Percentiles rank a stretch among this genome's conserved stretches.
Conservation (phyloP, 2,329 filamentous ascomycete species). For the Neophaeococcomyces aloes region DNA sequence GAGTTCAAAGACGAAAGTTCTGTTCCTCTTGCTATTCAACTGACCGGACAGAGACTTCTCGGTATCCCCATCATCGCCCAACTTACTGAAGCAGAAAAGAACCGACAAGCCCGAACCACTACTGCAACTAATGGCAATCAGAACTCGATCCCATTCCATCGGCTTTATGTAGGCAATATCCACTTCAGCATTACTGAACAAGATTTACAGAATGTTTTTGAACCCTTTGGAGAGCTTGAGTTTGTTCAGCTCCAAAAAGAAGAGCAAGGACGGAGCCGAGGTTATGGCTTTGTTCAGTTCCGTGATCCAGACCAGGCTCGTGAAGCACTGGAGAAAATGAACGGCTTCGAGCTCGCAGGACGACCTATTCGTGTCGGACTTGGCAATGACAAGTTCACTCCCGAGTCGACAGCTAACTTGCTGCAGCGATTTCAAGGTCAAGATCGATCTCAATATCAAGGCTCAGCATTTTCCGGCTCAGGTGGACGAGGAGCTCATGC, state of each 20-base stretch:
- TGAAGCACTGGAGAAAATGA: constrained; percentile 97
- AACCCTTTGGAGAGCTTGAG: constrained; percentile 93
- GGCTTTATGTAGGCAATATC: constrained; percentile 97
- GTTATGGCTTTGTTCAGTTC: constrained; percentile 99
- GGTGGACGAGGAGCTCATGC: constrained; percentile 78
- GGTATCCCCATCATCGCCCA: constrained; percentile 98
- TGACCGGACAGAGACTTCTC: constrained; percentile 97
- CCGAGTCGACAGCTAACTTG: constrained; percentile 87
- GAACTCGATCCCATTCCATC: constrained; percentile 88
- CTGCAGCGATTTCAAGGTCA: constrained; percentile 84
- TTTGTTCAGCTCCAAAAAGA: constrained; percentile 98
- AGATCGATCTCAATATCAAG: constrained; percentile 58
- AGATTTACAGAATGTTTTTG: constrained; percentile 91
- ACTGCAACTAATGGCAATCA: constrained; percentile 59
- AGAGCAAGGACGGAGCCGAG: constrained; percentile 77
- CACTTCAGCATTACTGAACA: constrained; percentile 98
- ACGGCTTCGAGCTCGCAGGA: constrained; percentile 94
- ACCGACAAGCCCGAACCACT: constrained; percentile 81
- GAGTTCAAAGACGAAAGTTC: constrained; percentile 97
- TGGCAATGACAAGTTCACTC: constrained; percentile 99
- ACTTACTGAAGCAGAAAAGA: constrained; percentile 98
- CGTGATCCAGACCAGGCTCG: constrained; percentile 82
- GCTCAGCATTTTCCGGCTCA: constrained; percentile 81
- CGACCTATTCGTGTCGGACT: constrained; percentile 96
- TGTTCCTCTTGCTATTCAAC: constrained; percentile 83